phyloP scores from a whole-genome alignment of 2,329 filamentous ascomycete genomes.

The Aureobasidium sp. region DNA sequence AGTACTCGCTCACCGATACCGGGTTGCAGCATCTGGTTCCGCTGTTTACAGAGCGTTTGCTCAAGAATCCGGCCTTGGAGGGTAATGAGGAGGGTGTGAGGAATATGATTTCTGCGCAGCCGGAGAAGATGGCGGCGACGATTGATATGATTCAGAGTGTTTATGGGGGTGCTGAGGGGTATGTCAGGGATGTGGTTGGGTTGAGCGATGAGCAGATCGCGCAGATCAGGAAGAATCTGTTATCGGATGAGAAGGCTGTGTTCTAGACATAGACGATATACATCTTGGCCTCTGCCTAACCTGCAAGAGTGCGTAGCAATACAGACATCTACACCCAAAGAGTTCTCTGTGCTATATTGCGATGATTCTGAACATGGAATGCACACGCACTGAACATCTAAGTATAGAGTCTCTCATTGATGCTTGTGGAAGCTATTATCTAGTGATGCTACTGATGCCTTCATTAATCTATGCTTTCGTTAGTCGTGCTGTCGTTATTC shows the following conservation, averaged over 20 bases:
- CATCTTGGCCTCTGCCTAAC: too few relatives aligned
- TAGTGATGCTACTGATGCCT: constrained; percentile 1
- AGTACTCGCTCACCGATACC: constrained; percentile 61
- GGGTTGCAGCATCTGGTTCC: constrained; percentile 45
- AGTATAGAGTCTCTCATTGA: background rate
- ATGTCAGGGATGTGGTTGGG: constrained; percentile 53
- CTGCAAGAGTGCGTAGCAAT: too few relatives aligned
- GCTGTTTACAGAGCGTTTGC: constrained; percentile 46
- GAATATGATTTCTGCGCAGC: constrained; percentile 39
- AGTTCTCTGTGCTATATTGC: too few relatives aligned
- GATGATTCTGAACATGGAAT: too few relatives aligned
- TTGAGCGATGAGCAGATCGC: constrained; percentile 51
- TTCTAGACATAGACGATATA: background rate
- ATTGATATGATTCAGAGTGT: constrained; percentile 50
- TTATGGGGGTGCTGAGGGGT: constrained; percentile 59
- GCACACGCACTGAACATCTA: background rate
- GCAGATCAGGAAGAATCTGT: constrained; percentile 45
- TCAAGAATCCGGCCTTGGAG: constrained; percentile 45
- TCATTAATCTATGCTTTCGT: background rate
- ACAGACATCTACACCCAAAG: too few relatives aligned
- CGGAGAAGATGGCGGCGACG: constrained; percentile 46
- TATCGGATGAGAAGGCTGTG: background rate
- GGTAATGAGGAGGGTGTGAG: constrained; percentile 38
- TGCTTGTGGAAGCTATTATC: background rate
- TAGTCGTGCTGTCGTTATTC: constrained; percentile 1